Evolutionary conservation across 2,329 filamentous ascomycete genomes (phyloP), one percentile per base, ranked within the genome.

Genomic region (Aspergillus uvarum): DNA sequence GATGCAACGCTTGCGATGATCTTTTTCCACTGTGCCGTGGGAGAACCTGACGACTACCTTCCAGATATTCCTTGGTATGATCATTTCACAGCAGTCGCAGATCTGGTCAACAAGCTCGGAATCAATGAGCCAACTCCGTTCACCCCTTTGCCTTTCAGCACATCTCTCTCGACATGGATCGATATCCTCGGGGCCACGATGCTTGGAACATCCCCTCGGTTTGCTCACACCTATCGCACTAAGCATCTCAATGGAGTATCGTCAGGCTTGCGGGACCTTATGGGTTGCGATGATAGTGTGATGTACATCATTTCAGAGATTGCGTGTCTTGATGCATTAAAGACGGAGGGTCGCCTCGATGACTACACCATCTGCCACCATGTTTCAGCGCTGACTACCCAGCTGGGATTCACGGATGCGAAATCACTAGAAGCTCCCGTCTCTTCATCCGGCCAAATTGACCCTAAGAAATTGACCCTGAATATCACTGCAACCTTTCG

Each of bases 271-370:
- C 87, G 89, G 55, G 92, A 96, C 79, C 84, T 98, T 53, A 98
- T 97, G 92, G 94, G 94, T 67, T 98, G 94, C 76, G 93, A 98
- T 64, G 94, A 98, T 77, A 87, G 88, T 26, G 89, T 98, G 78
- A 96, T 98, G 92, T 98, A 96, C 76, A 83, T 98, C 69, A 96
- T 98, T 74, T 96, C 92, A 1, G 94, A 98, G 79, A 96, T 97
- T 69, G 91, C 94, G 57, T 98, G 94, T 77, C 87, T 98, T 53
- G 94, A 98, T 75, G 89, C 90, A 4, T 85, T 97, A 65, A 95
- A 95, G 82, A 79, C 82, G 44, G 86, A 89, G 59, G 90, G 21
- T 22, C 21, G 89, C 68, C 92, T 81, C 69, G 89, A 95, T 66
- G 88, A 95, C 70, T 87, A 93, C 62, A 86, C 87, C 55, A 85